Conservation (phyloP, 345 rosid genomes). For the Boechera retrofracta region DNA sequence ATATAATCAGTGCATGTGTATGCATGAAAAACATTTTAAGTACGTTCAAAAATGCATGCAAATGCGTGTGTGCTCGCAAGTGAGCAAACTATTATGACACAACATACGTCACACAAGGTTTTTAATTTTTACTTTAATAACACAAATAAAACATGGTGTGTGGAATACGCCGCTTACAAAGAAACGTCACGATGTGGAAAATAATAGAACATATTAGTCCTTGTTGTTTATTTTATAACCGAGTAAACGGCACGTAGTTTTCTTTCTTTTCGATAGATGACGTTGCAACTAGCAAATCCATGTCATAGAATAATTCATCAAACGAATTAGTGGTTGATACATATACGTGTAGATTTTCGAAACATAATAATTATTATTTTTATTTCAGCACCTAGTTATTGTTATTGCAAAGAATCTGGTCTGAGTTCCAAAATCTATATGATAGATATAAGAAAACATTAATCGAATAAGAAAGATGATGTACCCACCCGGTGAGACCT, state of each 20-base stretch:
- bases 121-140: background rate
- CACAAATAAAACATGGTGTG: conserved; percentile 33
- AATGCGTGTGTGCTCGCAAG: background rate
- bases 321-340: conserved; percentile 19
- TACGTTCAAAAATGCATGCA: conserved; percentile 30
- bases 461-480: background rate
- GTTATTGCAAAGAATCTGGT: background rate
- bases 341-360: background rate
- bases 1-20: background rate
- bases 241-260: conserved; percentile 30
- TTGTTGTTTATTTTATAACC: conserved; percentile 8
- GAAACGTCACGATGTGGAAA: conserved; percentile 40
- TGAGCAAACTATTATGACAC: background rate
- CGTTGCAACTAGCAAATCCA: background rate
- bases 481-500: conserved; percentile 76
- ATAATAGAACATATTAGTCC: background rate
- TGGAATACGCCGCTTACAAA: conserved; percentile 14
- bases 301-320: conserved; percentile 14
- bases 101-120: conserved; percentile 25
- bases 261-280: conserved; percentile 8
- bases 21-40: conserved; percentile 20
- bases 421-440: background rate
- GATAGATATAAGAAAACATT: conserved; percentile 14
- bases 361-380: background rate
- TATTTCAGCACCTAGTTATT: conserved; percentile 22